Percentiles rank a stretch among this genome's conserved stretches.
Evolutionary conservation across 176 grass and related monocot species (phyloP).

Genomic region (Microstegium vimineum): DNA sequence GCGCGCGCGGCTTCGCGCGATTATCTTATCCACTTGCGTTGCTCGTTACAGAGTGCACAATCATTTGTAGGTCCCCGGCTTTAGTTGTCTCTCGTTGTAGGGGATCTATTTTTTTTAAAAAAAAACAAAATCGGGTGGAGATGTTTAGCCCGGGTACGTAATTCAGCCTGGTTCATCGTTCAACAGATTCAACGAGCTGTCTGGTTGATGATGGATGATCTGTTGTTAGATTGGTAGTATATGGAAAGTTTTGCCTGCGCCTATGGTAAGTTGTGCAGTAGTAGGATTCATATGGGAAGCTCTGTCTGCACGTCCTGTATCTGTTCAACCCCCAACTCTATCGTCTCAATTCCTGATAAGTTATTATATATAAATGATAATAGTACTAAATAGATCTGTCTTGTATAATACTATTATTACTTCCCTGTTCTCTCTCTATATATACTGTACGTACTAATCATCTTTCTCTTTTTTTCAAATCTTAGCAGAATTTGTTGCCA

Average conservation of each 20-base stretch:
- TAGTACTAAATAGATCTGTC: background rate
- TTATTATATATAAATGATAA: background rate
- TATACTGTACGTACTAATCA: background rate
- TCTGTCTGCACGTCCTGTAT: background rate
- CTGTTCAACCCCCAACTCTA: background rate
- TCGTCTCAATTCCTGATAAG: background rate
- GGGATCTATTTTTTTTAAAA: too few species aligned
- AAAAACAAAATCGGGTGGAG: too few species aligned
- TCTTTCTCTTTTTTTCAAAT: background rate
- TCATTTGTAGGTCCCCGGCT: background rate
- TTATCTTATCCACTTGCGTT: background rate
- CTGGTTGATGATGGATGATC: background rate
- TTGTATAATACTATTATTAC: background rate
- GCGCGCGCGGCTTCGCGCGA: background rate
- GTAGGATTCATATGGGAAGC: background rate
- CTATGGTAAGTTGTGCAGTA: background rate
- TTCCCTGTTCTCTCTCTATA: background rate
- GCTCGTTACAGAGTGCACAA: background rate
- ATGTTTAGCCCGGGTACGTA: background rate
- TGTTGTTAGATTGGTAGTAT: background rate
- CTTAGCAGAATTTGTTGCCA: slow-evolving; percentile 44
- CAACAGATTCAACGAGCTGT: background rate
- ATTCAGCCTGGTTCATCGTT: background rate
- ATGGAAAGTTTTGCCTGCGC: background rate
- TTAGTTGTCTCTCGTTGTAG: background rate